phyloP scores from a whole-genome alignment of 345 rosid genomes.

The Brassica cretica region DNA sequence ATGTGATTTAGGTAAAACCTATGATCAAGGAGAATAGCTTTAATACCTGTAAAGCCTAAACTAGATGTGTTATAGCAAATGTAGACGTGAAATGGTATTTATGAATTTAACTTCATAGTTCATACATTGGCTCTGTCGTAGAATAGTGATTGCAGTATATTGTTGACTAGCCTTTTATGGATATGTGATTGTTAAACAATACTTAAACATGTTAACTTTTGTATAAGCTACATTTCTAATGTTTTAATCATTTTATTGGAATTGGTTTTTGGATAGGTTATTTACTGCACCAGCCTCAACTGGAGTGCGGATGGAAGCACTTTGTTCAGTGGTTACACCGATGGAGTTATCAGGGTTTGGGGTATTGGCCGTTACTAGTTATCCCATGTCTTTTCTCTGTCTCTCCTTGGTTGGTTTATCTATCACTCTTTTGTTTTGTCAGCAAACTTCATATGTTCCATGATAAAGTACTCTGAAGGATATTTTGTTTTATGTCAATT shows the following conservation, averaged over 20 bases:
- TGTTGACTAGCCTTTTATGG: neutral
- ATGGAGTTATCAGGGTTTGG: constrained; percentile 97
- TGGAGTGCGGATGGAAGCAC: constrained; percentile 98
- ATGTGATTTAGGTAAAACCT: neutral
- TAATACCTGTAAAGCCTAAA: neutral
- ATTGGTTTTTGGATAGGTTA: constrained; percentile 53
- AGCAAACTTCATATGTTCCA: constrained; percentile 20
- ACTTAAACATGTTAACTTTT: neutral
- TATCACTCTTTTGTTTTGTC: constrained; percentile 10
- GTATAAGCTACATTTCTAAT: neutral
- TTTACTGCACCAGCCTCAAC: constrained; percentile 87
- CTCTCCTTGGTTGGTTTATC: constrained; percentile 9
- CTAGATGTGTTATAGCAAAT: neutral
- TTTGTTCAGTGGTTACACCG: constrained; percentile 91
- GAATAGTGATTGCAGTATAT: neutral
- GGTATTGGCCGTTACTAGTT: constrained; percentile 77
- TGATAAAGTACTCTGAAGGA: constrained; percentile 17
- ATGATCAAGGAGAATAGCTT: neutral
- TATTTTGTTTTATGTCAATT: constrained; percentile 23
- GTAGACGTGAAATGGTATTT: neutral
- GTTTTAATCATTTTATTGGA: neutral
- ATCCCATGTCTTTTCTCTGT: constrained; percentile 1
- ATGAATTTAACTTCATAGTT: neutral
- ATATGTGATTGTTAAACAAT: neutral
- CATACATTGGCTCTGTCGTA: neutral